Conservation (phyloP, 352 stramenopile species). For the Phytopythium litorale region DNA sequence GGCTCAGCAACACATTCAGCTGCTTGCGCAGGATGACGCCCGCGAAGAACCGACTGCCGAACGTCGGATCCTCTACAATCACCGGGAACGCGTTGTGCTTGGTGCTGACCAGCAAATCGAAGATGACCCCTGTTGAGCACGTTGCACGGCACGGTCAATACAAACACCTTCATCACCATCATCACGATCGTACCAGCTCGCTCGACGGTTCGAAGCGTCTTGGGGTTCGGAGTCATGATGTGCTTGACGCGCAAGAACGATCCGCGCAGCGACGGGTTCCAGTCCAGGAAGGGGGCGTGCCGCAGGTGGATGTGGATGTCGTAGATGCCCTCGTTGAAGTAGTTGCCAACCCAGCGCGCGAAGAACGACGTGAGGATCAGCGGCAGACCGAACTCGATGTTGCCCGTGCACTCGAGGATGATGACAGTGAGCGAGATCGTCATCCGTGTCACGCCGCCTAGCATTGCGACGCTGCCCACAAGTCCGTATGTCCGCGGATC, state of each 20-base stretch:
- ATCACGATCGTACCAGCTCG: conserved; percentile 31
- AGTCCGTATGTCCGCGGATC: conserved; percentile 94
- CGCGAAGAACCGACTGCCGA: conserved; percentile 79
- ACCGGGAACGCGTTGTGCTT: conserved; percentile 88
- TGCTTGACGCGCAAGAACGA: conserved; percentile 83
- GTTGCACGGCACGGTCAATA: background rate
- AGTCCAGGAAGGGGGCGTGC: conserved; percentile 75
- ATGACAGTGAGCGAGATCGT: conserved; percentile 99
- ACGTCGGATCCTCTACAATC: conserved; percentile 80
- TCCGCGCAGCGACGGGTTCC: conserved; percentile 60
- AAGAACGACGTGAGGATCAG: conserved; percentile 98
- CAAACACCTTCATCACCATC: background rate
- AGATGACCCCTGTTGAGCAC: conserved; percentile 69
- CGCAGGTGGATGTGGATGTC: conserved; percentile 98
- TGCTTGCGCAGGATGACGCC: conserved; percentile 81
- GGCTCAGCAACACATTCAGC: conserved; percentile 69
- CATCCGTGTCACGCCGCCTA: conserved; percentile 97
- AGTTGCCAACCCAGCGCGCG: conserved; percentile 96
- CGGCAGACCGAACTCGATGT: conserved; percentile 97
- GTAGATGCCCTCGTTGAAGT: conserved; percentile 99
- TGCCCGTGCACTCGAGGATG: conserved; percentile 96
- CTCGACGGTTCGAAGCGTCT: conserved; percentile 93
- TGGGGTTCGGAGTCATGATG: conserved; percentile 94
- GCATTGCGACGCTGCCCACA: conserved; percentile 93
- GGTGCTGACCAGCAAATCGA: conserved; percentile 86